A percentile compares a stretch with the other conserved stretches of the same genome.
Conservation (phyloP, 257 asterid species). For the Lavandula angustifolia region DNA sequence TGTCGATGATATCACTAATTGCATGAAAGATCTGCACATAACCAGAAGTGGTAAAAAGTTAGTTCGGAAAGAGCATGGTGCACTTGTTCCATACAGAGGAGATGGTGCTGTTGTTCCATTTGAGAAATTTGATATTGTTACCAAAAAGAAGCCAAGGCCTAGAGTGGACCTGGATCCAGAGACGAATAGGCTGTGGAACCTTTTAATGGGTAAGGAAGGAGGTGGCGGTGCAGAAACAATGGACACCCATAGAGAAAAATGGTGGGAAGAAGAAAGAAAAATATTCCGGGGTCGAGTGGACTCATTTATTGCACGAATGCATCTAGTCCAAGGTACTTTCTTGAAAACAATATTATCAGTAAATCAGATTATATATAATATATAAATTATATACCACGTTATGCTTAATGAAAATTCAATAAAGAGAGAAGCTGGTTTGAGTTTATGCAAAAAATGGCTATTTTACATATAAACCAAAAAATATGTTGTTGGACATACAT, state of each 20-base stretch:
- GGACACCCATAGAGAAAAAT: constrained; percentile 59
- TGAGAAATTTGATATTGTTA: constrained; percentile 49
- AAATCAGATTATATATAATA: constrained; percentile 2
- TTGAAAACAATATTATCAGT: constrained; percentile 16
- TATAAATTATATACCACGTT: not conserved
- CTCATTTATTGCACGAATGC: constrained; percentile 92
- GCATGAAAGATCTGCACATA: constrained; percentile 49
- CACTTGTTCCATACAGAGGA: constrained; percentile 71
- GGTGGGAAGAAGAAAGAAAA: constrained; percentile 89
- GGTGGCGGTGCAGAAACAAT: constrained; percentile 53
- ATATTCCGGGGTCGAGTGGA: constrained; percentile 78
- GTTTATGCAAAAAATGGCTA: no score
- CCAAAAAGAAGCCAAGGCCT: constrained; percentile 64
- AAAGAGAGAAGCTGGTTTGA: not conserved
- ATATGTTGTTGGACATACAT: not conserved
- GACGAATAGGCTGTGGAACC: constrained; percentile 81
- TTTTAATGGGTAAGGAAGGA: constrained; percentile 77
- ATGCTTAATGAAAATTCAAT: not conserved
- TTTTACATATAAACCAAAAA: no score
- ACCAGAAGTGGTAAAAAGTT: constrained; percentile 35
- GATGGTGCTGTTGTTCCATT: constrained; percentile 60
- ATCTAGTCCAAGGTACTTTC: constrained; percentile 86
- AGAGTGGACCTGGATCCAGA: constrained; percentile 94
- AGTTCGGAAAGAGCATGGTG: constrained; percentile 42
- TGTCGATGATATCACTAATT: constrained; percentile 46